Base-by-base conservation (phyloP, 2,329 filamentous ascomycete species). In the Aspergillus piperis region DNA sequence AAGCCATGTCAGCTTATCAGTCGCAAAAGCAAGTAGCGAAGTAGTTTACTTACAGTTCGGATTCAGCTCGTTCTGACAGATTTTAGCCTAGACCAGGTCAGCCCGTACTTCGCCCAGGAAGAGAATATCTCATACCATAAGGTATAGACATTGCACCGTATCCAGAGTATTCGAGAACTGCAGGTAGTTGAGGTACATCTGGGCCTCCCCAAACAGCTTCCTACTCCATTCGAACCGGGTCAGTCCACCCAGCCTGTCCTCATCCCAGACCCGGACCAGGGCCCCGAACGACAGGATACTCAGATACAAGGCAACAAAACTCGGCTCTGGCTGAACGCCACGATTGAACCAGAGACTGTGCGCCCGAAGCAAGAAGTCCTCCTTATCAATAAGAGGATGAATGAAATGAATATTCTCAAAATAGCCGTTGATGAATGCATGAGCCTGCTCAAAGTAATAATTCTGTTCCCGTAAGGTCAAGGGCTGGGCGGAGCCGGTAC, bases 21-120 rank as follows among this genome's bases (percentile, higher is more conserved):
- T 21, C 32, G 71, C 23, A 72, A 72, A 53, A 19, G 27, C 17
- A 36, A 15, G 30, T 3, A 3, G 23, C 23, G 13, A 25, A 0
- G 17, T 15, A 5, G 3, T 6, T 32, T 7, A 69, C 77, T 63
- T 52, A 80, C 78, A 70, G 59, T 82, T 79, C 5, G 79, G 78
- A 54, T 81, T 81, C 4, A 83, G 70, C 60, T 82, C 79, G 53
- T 82, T 81, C 59, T 82, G 81, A 61, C 79, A 82, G 3, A 82
- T 75, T 64, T 82, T 82, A 6, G 80, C 77, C 77, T 80, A 38
- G 19, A 7, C 13, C 32, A 41, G 5, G 27, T 65, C 21, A 60
- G 51, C 38, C 32, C 52, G n/a, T 8, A 27, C 11, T 19, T 27
- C 7, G 21, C 3, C n/a, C 11, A 11, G 1, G 3, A 5, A 11